Conservation (phyloP, 305 asterid species). For the Lippia alba region DNA sequence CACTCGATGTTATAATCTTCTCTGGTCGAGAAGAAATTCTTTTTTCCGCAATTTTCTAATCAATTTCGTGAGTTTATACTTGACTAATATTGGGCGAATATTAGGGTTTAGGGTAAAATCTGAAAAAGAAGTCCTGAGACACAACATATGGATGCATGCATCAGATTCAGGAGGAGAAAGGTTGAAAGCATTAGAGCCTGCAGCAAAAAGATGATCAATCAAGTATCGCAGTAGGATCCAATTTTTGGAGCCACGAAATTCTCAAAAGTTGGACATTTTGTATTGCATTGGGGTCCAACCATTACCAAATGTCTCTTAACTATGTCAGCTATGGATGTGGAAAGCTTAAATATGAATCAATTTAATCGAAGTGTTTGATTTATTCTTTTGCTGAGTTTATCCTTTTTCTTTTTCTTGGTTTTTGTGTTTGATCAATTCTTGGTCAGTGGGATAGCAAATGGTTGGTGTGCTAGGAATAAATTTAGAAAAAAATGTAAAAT, state of each 20-base stretch:
- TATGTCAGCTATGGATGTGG: background rate
- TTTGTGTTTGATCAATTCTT: too few relatives aligned
- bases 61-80: too few relatives aligned
- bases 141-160: slow-evolving; percentile 21
- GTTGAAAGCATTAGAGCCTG: slow-evolving; percentile 27
- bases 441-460: too few relatives aligned
- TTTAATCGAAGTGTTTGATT: too few relatives aligned
- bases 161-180: slow-evolving; percentile 35
- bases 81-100: background rate
- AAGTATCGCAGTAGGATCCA: slow-evolving; percentile 22
- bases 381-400: too few relatives aligned
- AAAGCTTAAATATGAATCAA: too few relatives aligned
- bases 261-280: slow-evolving; percentile 29
- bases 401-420: too few relatives aligned
- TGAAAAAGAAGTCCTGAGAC: background rate
- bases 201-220: slow-evolving; percentile 37
- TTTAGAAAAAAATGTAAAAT: too few relatives aligned
- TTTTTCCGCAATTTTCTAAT: too few relatives aligned
- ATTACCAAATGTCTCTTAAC: slow-evolving; percentile 12
- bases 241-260: slow-evolving; percentile 34
- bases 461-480: too few relatives aligned
- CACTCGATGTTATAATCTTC: too few relatives aligned
- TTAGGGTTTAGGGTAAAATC: background rate
- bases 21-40: too few relatives aligned
- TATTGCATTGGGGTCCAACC: slow-evolving; percentile 27